These are phyloP conservation scores for Thinopyrum elongatum DNA, from an alignment of 176 grass and related monocot genomes.

Conservation along the genomic window DNA sequence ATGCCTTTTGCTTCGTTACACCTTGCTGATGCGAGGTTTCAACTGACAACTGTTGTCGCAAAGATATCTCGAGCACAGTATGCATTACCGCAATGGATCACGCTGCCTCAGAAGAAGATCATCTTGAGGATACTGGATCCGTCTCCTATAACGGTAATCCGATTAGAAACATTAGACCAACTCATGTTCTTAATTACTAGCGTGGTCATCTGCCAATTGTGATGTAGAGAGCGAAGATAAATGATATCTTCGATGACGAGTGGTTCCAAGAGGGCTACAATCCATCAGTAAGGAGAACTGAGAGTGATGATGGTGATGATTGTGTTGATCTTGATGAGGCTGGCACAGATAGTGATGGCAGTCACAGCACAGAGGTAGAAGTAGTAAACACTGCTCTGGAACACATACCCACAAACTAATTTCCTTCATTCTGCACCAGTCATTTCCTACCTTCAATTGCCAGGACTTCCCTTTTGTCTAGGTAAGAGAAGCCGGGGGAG, in stretches of 20 bases:
- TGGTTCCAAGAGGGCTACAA: constrained; percentile 57
- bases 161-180: neutral
- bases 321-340: constrained; percentile 32
- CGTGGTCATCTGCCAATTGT: constrained; percentile 17
- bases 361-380: constrained; percentile 1
- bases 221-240: constrained; percentile 53
- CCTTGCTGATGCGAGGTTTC: neutral
- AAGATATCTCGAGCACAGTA: constrained; percentile 76
- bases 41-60: neutral
- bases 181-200: neutral
- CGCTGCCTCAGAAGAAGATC: constrained; percentile 48
- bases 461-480: constrained; percentile 14
- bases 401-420: neutral
- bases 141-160: constrained; percentile 40
- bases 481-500: constrained; percentile 29
- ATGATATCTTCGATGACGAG: constrained; percentile 54
- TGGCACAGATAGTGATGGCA: constrained; percentile 22
- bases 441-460: constrained; percentile 1
- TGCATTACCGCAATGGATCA: constrained; percentile 62
- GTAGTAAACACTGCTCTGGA: neutral
- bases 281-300: constrained; percentile 26
- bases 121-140: constrained; percentile 67
- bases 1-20: neutral
- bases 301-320: constrained; percentile 9
- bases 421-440: neutral